A percentile compares a stretch with the other conserved stretches of the same genome.
These are phyloP conservation scores for Eustoma russellianum DNA, from an alignment of 257 asterid genomes.

Conservation along the genomic window DNA sequence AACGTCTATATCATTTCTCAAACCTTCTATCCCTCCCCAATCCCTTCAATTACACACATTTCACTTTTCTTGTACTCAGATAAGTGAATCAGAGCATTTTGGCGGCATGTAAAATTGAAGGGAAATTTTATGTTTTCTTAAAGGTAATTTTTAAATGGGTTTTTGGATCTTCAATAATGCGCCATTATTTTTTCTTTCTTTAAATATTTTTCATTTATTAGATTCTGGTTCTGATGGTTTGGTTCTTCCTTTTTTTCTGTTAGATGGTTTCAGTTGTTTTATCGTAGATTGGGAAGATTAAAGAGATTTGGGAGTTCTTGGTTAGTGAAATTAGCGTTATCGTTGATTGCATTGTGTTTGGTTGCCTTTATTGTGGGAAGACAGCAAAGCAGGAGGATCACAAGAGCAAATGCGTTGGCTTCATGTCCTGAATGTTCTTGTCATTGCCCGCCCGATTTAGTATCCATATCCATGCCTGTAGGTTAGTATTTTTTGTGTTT, in stretches of 20 bases:
- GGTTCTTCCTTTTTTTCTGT: background rate
- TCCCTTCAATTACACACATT: too few species aligned
- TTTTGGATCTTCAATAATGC: constrained; percentile 2
- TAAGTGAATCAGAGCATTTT: too few species aligned
- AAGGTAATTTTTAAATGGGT: background rate
- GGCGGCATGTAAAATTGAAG: too few species aligned
- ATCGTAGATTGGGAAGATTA: constrained; percentile 6
- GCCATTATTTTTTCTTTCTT: background rate
- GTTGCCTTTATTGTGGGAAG: constrained; percentile 10
- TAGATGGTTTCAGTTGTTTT: background rate
- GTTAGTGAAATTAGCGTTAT: constrained; percentile 13
- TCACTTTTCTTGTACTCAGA: too few species aligned
- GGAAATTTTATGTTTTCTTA: too few species aligned
- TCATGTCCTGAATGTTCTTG: constrained; percentile 33
- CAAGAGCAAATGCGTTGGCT: background rate
- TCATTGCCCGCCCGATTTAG: constrained; percentile 20
- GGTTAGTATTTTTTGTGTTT: constrained; percentile 18
- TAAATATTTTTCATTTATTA: background rate
- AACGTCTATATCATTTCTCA: too few species aligned
- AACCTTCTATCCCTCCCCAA: too few species aligned
- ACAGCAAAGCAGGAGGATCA: constrained; percentile 7
- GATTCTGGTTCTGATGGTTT: background rate
- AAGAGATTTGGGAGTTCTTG: constrained; percentile 18
- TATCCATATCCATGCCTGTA: constrained; percentile 16
- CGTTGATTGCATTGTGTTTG: constrained; percentile 15